These are phyloP conservation scores for Zymoseptoria brevis DNA, from an alignment of 2,329 filamentous ascomycete genomes.

Conservation along the genomic window DNA sequence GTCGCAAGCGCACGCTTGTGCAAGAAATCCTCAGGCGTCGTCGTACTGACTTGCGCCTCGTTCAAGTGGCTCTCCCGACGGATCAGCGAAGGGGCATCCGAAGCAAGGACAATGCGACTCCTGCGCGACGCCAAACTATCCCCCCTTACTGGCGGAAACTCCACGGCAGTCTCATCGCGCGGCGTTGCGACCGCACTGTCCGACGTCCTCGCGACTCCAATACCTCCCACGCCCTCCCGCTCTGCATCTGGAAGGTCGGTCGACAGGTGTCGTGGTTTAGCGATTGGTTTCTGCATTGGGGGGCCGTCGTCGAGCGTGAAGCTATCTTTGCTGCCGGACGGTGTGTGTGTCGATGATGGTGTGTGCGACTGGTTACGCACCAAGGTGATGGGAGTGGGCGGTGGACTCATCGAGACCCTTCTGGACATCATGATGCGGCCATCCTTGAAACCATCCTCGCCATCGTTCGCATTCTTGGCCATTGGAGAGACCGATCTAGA, in stretches of 20 bases:
- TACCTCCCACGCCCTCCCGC: slow-evolving; percentile 14
- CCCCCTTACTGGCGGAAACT: slow-evolving; percentile 10
- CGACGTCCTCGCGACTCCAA: slow-evolving; percentile 38
- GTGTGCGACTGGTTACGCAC: slow-evolving; percentile 1
- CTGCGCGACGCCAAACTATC: slow-evolving; percentile 8
- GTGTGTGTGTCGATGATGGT: neutral
- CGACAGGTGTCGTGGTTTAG: slow-evolving; percentile 3
- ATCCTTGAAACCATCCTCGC: neutral
- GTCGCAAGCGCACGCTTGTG: slow-evolving; percentile 10
- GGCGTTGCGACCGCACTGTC: slow-evolving; percentile 21
- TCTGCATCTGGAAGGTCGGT: slow-evolving; percentile 4
- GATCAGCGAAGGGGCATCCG: slow-evolving; percentile 1
- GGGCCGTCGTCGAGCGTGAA: slow-evolving; percentile 7
- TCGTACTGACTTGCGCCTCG: slow-evolving; percentile 1
- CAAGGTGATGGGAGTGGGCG: neutral
- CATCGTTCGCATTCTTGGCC: neutral
- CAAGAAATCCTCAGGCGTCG: slow-evolving; percentile 10
- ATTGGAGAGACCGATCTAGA: neutral
- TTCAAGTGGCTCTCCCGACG: slow-evolving; percentile 2
- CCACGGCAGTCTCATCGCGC: slow-evolving; percentile 6
- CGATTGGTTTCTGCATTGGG: neutral
- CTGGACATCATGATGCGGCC: neutral
- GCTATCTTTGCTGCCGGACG: slow-evolving; percentile 5
- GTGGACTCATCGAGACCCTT: neutral
- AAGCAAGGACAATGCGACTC: slow-evolving; percentile 7